Evolutionary conservation across 371 early-diverging fungal species (phyloP).

Genomic region (Mucor piriformis): DNA sequence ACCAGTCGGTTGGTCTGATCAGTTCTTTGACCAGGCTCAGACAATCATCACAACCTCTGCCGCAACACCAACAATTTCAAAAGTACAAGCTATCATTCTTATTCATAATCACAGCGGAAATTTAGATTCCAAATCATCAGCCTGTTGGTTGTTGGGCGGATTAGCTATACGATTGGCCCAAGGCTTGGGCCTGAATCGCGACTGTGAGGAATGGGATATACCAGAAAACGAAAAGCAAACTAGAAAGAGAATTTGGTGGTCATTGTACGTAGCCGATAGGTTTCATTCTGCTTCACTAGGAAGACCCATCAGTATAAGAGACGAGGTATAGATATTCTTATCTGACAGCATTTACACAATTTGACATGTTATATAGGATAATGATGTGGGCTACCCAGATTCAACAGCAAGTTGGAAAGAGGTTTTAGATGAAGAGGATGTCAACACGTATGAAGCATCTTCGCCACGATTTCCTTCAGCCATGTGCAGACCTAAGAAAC

Average conservation of each 20-base stretch:
- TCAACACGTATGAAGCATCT: conserved; percentile 5
- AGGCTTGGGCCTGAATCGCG: conserved; percentile 41
- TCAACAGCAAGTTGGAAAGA: conserved; percentile 42
- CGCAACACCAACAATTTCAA: conserved; percentile 38
- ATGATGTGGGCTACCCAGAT: conserved; percentile 47
- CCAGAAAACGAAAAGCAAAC: conserved; percentile 49
- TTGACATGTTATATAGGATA: conserved; percentile 28
- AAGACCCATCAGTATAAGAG: conserved; percentile 48
- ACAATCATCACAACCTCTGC: conserved; percentile 28
- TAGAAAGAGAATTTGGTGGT: conserved; percentile 52
- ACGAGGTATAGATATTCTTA: conserved; percentile 30
- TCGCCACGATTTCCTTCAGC: conserved; percentile 43
- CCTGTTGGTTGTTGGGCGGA: conserved; percentile 47
- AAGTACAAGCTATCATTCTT: conserved; percentile 47
- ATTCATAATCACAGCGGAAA: conserved; percentile 49
- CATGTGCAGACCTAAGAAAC: conserved; percentile 26
- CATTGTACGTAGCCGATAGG: conserved; percentile 44
- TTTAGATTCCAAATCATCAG: conserved; percentile 50
- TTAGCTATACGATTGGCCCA: conserved; percentile 44
- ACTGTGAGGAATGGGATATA: conserved; percentile 51
- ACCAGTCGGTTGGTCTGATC: conserved; percentile 48
- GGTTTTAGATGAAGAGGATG: conserved; percentile 40
- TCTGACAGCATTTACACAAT: not conserved
- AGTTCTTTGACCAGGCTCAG: conserved; percentile 48
- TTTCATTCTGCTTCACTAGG: conserved; percentile 50